Percentiles rank a stretch among this genome's conserved stretches.
Conservation (phyloP, 495 filamentous ascomycete species). For the Chaetomium tenue region DNA sequence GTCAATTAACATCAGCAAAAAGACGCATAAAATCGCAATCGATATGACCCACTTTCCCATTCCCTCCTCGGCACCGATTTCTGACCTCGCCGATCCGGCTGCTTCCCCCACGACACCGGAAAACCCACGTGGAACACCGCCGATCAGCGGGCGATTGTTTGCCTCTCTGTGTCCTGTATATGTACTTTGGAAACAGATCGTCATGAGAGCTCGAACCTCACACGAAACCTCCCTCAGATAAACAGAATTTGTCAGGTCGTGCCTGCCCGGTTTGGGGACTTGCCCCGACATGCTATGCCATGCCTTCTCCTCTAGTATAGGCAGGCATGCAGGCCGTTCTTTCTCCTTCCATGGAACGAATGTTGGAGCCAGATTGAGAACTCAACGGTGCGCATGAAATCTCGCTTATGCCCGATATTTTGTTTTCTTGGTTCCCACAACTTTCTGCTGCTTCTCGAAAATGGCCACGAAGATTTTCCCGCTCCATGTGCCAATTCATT, state of each 20-base stretch:
- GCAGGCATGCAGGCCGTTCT: background rate
- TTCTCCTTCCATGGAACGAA: background rate
- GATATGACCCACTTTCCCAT: background rate
- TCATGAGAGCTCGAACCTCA: no score
- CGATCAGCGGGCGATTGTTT: constrained; percentile 1
- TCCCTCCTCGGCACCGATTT: constrained; percentile 6
- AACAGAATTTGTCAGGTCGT: no score
- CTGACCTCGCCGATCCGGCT: constrained; percentile 29
- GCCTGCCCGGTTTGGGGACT: no score
- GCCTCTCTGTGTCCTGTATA: no score
- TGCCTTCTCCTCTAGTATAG: no score
- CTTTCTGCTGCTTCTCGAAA: background rate
- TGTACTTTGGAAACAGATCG: no score
- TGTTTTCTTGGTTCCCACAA: background rate
- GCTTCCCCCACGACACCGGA: constrained; percentile 14
- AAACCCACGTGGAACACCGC: constrained; percentile 18
- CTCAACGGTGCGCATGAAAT: background rate
- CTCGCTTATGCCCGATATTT: constrained; percentile 3
- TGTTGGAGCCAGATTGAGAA: background rate
- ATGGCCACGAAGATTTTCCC: background rate
- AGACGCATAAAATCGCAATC: background rate
- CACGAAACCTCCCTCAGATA: no score
- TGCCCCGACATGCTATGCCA: no score
- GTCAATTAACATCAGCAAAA: constrained; percentile 1
- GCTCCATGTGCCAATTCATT: constrained; percentile 13